Conservation (phyloP, 108 stramenopile species). For the Chaetoceros tenuissimus region DNA sequence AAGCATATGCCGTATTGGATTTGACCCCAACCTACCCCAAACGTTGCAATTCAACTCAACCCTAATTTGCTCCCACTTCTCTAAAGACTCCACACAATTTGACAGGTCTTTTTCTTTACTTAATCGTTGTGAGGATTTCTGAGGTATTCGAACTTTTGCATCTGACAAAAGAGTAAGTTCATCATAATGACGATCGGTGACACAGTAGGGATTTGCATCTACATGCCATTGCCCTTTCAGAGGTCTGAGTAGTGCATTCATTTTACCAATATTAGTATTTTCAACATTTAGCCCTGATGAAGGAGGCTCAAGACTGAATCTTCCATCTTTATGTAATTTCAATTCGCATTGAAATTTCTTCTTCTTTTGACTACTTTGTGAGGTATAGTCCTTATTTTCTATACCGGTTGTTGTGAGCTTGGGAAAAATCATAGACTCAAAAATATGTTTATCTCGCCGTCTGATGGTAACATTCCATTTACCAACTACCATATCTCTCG, state of each 20-base stretch:
- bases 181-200: slow-evolving; percentile 75
- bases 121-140: too few relatives aligned
- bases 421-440: background rate
- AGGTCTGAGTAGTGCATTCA: background rate
- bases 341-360: background rate
- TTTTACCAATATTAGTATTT: background rate
- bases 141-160: slow-evolving; percentile 7
- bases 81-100: background rate
- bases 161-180: slow-evolving; percentile 45
- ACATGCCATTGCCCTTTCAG: slow-evolving; percentile 58
- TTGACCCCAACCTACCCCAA: background rate
- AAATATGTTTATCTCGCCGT: background rate
- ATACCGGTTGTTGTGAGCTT: too few relatives aligned
- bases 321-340: background rate
- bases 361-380: too few relatives aligned
- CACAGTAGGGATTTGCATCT: slow-evolving; percentile 64
- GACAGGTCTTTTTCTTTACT: too few relatives aligned
- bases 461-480: background rate
- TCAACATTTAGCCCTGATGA: background rate
- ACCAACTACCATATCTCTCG: background rate
- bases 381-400: too few relatives aligned
- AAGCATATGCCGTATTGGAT: background rate
- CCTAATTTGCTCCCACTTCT: background rate
- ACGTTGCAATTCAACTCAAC: background rate
- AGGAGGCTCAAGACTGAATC: background rate